phyloP scores from a whole-genome alignment of 306 rosid species.

The Dryas alaskensis region DNA sequence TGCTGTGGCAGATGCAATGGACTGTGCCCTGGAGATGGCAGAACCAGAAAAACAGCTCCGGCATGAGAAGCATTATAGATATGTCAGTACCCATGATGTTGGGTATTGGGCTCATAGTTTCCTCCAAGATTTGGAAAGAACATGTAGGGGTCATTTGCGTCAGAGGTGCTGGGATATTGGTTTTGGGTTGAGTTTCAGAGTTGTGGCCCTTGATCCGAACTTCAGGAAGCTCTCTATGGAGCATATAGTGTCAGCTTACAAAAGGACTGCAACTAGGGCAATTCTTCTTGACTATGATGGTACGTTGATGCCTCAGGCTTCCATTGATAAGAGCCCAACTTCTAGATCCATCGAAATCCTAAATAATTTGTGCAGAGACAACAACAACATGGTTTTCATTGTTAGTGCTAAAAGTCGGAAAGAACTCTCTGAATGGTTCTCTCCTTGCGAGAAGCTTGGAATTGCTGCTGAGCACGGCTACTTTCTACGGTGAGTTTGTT shows the following conservation, averaged over 20 bases:
- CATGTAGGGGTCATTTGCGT: conserved; percentile 67
- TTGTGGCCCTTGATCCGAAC: conserved; percentile 80
- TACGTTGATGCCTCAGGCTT: conserved; percentile 69
- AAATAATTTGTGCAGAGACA: conserved; percentile 63
- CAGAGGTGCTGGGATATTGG: conserved; percentile 88
- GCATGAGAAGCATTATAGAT: conserved; percentile 87
- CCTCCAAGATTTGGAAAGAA: conserved; percentile 73
- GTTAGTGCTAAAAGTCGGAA: conserved; percentile 71
- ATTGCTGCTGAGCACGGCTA: conserved; percentile 88
- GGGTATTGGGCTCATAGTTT: conserved; percentile 93
- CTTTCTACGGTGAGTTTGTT: conserved; percentile 52
- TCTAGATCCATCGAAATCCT: conserved; percentile 49
- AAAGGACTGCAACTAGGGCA: conserved; percentile 57
- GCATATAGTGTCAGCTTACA: conserved; percentile 70
- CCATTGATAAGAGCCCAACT: conserved; percentile 68
- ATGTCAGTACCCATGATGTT: conserved; percentile 87
- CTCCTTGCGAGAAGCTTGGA: conserved; percentile 74
- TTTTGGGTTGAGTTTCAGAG: conserved; percentile 80
- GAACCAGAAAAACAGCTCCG: conserved; percentile 74
- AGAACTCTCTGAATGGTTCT: conserved; percentile 66
- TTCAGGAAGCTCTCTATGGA: conserved; percentile 78
- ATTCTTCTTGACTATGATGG: conserved; percentile 88
- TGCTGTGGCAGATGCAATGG: conserved; percentile 88
- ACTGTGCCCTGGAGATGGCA: conserved; percentile 59
- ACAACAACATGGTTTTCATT: conserved; percentile 62